phyloP scores from a whole-genome alignment of 73 alveolate species.

The Diophrys appendiculata region DNA sequence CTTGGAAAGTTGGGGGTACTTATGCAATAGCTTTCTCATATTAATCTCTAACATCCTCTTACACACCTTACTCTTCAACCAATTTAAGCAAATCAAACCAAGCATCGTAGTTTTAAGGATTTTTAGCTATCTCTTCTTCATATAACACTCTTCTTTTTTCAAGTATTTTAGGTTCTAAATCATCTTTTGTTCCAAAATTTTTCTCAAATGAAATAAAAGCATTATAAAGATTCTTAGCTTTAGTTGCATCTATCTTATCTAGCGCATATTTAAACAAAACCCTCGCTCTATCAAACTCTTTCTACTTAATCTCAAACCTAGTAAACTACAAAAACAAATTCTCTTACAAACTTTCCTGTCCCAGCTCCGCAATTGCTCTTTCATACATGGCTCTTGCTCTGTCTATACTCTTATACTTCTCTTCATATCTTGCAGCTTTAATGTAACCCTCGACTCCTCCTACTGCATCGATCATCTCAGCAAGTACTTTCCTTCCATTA shows the following conservation, averaged over 20 bases:
- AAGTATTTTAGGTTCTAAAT: conserved; percentile 91
- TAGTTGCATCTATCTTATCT: conserved; percentile 77
- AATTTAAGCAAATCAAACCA: conserved; percentile 96
- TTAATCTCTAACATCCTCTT: conserved; percentile 77
- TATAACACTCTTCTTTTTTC: conserved; percentile 88
- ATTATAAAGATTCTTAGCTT: conserved; percentile 83
- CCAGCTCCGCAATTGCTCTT: conserved; percentile 92
- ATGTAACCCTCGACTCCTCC: conserved; percentile 81
- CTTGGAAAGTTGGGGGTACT: conserved; percentile 78
- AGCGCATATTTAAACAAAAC: conserved; percentile 93
- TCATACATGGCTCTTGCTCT: conserved; percentile 91
- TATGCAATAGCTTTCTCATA: conserved; percentile 94
- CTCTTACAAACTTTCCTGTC: conserved; percentile 87
- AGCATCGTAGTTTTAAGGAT: conserved; percentile 78
- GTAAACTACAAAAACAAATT: conserved; percentile 90
- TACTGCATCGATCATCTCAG: conserved; percentile 80
- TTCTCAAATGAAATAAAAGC: conserved; percentile 95
- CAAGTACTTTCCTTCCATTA: conserved; percentile 81
- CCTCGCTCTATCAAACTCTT: conserved; percentile 97
- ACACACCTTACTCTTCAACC: conserved; percentile 86
- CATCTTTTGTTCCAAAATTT: conserved; percentile 95
- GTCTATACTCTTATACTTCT: conserved; percentile 82
- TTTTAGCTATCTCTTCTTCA: conserved; percentile 71
- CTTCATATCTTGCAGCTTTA: conserved; percentile 98
- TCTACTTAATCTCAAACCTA: conserved; percentile 88